Base-by-base conservation (phyloP, 768 basidiomycete genomes). In the Tylopilus intermedius region DNA sequence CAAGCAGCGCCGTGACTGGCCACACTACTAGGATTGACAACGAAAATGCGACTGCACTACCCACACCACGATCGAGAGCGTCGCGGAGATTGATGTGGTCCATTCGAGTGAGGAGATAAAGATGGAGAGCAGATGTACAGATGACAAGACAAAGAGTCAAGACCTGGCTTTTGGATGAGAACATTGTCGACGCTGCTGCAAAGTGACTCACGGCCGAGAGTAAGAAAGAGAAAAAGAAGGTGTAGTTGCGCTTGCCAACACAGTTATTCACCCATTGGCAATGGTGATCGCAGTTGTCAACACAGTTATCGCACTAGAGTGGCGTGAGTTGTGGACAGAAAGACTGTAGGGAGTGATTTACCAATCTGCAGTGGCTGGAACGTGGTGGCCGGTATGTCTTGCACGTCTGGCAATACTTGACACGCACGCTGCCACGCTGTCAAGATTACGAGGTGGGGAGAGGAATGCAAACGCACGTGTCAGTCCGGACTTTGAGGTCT, bases 261-360 rank as follows among this genome's bases (percentile, higher is more conserved):
- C 96, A 98, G 66, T 93, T 96, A 67, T 97, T 96, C 18, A 99
- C 82, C 88, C 86, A 89, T 64, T 86, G 85, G 57, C 86, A 90
- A 64, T 92, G 91, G 64, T 94, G 90, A 67, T 95, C 94, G 58
- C 94, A 97, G 9, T 86, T 86, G 58, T 97, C 94, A 14, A 97
- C 92, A 64, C 95, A 99, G 65, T 98, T 98, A 61, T 96, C 92
- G 66, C 95, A 99, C 88, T 94, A 59, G 2, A 11, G 42, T 4
- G 15, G 41, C 26, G 32, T 54, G 43, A 66, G 53, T 24, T 4
- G 18, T 40, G 18, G 32, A 8, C 26, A 37, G 18, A 22, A 33
- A 4, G 30, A 3, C 4, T 0, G 3, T 15, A 33, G 4, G 14
- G 22, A 30, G 3, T 11, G 2, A 15, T 77, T 63, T 60, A 91